Evolutionary conservation across 345 rosid genomes (phyloP), one percentile per base, ranked within the genome.

Genomic region (Moricandia moricandioides): DNA sequence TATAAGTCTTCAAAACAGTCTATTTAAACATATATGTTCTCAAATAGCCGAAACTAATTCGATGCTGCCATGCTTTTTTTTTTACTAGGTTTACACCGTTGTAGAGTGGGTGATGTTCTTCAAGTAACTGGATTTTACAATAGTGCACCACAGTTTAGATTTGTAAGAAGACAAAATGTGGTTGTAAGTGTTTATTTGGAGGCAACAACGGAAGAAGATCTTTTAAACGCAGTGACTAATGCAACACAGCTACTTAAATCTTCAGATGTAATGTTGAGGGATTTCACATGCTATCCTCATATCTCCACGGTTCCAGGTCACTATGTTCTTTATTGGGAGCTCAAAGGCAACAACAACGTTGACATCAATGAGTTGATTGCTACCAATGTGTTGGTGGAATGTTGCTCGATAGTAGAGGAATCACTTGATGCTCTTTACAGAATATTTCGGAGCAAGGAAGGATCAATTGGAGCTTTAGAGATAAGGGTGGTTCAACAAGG

Each of bases 301-400:
- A 69, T 86, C 0, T 71, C 78, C 82, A 0, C 69, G 70, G 6
- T 43, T 60, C 96, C 88, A 6, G 96, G 96, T 14, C 96, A 83
- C 47, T 85, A 89, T n/a, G 89, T 89, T 18, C 82, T 11, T 85
- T 84, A 61, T 21, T 90, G 91, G 89, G 93, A 90, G 54, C 84
- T 88, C 21, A 84, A 82, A 62, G 47, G 52, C 39, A 81, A 71
- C 62, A 73, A 27, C 17, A 61, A 65, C 7, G 73, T 17, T 12
- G 49, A n/a, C 26, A 52, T 66, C 4, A 56, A 16, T 13, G 78
- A 83, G 47, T 76, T 81, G 2, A 29, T 29, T 14, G 80, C 84
- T 45, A 52, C 63, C 4, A 56, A 37, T 9, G 33, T 82, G 49
- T 84, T 90, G 85, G 88, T 84, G 70, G 49, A 85, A 54, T 88